Base-by-base conservation (phyloP, 2,329 filamentous ascomycete species). In the Alternaria brassicae region DNA sequence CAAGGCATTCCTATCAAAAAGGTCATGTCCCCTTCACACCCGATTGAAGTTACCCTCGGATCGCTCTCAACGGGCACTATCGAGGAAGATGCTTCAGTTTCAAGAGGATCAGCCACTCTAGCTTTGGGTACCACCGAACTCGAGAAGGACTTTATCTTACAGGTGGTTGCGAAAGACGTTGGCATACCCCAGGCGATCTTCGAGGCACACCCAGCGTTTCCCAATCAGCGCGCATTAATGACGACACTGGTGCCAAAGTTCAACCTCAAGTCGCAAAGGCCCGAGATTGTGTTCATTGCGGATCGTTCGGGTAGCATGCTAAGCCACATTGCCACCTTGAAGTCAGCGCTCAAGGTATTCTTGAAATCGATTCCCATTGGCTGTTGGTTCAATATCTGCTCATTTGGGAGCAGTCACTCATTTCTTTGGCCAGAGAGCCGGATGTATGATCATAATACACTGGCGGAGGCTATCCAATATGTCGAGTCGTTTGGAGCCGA, bases 381-480 rank as follows among this genome's bases (percentile, higher is more conserved):
- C 6, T 59, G 56, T 25, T 37, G 15, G 19, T 59, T 59, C 44
- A 59, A 59, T n/a, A 59, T 59, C 10, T 59, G 56, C 1, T 55
- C 51, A 19, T 59, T 59, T 15, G 44, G 51, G 3, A 37, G 7
- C 13, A n/a, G 3, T 0, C n/a, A 55, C 39, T 6, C 32, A 3
- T 59, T 55, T 32, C 56, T 59, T 37, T 55, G 56, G 51, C 5
- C 17, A 1, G 4, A 55, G 27, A 55, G 51, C 17, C 28, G 44
- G 15, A 5, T 44, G 13, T 55, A 59, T 39, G 52, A 32, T 13
- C 28, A 50, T 8, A 7, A 34, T 10, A 59, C 51, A 19, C 17
- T 59, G 2, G 15, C 27, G 2, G 17, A 45, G 13, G 51, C 56
- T 6, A 55, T 58, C 7, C 19, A 34, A 7, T 21, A 58, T 13